Evolutionary conservation across 73 alveolate genomes (phyloP).

Genomic region (Uronychia setigera): DNA sequence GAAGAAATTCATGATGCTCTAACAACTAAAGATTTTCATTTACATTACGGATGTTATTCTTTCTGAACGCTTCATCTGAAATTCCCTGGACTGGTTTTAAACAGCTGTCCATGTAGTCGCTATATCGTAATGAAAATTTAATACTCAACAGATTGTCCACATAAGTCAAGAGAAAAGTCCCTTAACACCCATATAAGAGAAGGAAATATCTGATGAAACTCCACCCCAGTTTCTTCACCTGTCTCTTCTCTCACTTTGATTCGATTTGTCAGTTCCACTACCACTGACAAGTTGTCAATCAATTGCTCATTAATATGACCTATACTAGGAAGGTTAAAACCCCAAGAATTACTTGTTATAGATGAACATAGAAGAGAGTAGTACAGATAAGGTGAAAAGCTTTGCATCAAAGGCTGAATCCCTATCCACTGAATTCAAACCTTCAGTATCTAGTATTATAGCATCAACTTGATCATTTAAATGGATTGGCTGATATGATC

Average conservation of each 20-base stretch:
- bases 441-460: constrained; percentile 90
- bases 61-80: constrained; percentile 42
- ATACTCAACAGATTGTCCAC: constrained; percentile 73
- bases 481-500: constrained; percentile 83
- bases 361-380: constrained; percentile 80
- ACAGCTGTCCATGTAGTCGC: constrained; percentile 85
- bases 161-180: constrained; percentile 89
- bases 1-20: constrained; percentile 80
- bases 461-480: constrained; percentile 73
- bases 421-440: constrained; percentile 86
- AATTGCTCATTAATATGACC: constrained; percentile 89
- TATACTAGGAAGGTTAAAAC: too few species aligned
- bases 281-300: constrained; percentile 85
- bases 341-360: too few species aligned
- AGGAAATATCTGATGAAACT: constrained; percentile 67
- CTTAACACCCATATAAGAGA: constrained; percentile 92
- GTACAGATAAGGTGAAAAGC: constrained; percentile 84
- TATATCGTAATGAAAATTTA: too few species aligned
- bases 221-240: background rate
- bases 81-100: constrained; percentile 69
- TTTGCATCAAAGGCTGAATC: constrained; percentile 82
- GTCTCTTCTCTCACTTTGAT: constrained; percentile 37
- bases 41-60: too few species aligned
- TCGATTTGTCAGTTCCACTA: constrained; percentile 71
- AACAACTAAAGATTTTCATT: too few species aligned